phyloP scores from a whole-genome alignment of 106 monocot species.

The Xerophyta viscosa region DNA sequence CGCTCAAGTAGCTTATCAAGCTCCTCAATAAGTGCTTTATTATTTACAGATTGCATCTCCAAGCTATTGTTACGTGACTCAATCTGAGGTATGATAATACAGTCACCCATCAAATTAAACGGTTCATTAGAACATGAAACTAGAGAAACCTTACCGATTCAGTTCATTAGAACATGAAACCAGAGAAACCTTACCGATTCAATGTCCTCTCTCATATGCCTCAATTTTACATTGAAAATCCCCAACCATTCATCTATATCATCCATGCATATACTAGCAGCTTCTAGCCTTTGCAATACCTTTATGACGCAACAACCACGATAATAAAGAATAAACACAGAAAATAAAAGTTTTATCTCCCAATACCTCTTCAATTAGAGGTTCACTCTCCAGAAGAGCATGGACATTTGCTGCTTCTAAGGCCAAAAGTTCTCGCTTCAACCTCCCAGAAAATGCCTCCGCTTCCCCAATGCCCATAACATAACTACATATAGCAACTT shows the following conservation, averaged over 20 bases:
- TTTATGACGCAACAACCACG: too few species aligned
- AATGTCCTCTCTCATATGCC: slow-evolving; percentile 99
- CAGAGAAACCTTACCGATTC: slow-evolving; percentile 59
- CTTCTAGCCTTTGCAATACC: slow-evolving; percentile 84
- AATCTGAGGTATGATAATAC: slow-evolving; percentile 53
- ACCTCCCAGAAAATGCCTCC: slow-evolving; percentile 97
- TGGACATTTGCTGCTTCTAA: slow-evolving; percentile 98
- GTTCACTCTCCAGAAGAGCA: slow-evolving; percentile 83
- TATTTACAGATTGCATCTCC: slow-evolving; percentile 90
- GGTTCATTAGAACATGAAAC: too few species aligned
- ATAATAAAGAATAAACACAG: too few species aligned
- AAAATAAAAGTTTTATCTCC: not conserved
- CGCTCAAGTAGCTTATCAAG: slow-evolving; percentile 87
- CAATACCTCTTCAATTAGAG: slow-evolving; percentile 80
- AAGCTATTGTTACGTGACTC: slow-evolving; percentile 93
- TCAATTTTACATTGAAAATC: slow-evolving; percentile 92
- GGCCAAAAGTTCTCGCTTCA: slow-evolving; percentile 87
- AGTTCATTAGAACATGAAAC: too few species aligned
- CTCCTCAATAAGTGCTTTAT: slow-evolving; percentile 73
- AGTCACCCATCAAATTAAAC: too few species aligned
- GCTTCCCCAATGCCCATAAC: slow-evolving; percentile 99
- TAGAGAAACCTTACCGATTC: too few species aligned
- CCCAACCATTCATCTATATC: slow-evolving; percentile 99
- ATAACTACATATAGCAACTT: slow-evolving; percentile 33
- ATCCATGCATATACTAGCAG: slow-evolving; percentile 64